phyloP scores from a whole-genome alignment of 805 yeast genomes.

The Yueomyces sp. region DNA sequence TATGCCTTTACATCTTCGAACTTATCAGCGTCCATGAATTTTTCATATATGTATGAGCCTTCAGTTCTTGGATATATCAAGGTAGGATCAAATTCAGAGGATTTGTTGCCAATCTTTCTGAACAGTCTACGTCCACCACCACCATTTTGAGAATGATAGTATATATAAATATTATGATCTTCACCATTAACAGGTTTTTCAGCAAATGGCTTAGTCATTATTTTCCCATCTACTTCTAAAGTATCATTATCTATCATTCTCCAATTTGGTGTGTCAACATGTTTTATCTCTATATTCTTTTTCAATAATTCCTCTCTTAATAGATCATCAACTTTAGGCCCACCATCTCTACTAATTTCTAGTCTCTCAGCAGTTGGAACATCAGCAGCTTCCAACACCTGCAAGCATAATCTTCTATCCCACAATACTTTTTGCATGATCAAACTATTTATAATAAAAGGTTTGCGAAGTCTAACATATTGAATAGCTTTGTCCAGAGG shows the following conservation, averaged over 20 bases:
- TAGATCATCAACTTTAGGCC: conserved; percentile 57
- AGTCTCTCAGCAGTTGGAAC: conserved; percentile 85
- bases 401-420: conserved; percentile 87
- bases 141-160: conserved; percentile 77
- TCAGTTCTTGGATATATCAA: conserved; percentile 64
- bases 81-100: conserved; percentile 87
- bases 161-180: conserved; percentile 90
- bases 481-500: conserved; percentile 92
- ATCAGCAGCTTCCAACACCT: conserved; percentile 61
- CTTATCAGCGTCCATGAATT: conserved; percentile 95
- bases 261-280: conserved; percentile 60
- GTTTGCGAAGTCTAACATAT: conserved; percentile 80
- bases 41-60: conserved; percentile 86
- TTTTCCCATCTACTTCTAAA: conserved; percentile 56
- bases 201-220: conserved; percentile 79
- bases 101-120: conserved; percentile 92
- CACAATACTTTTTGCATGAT: conserved; percentile 88
- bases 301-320: conserved; percentile 43
- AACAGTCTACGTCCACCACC: conserved; percentile 96
- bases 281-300: conserved; percentile 39
- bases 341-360: conserved; percentile 92
- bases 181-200: conserved; percentile 99
- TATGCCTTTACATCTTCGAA: conserved; percentile 98
- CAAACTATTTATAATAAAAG: conserved; percentile 78
- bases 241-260: conserved; percentile 83